Base-by-base conservation (phyloP, 2,329 filamentous ascomycete genomes). In the Thermoascus crustaceus region DNA sequence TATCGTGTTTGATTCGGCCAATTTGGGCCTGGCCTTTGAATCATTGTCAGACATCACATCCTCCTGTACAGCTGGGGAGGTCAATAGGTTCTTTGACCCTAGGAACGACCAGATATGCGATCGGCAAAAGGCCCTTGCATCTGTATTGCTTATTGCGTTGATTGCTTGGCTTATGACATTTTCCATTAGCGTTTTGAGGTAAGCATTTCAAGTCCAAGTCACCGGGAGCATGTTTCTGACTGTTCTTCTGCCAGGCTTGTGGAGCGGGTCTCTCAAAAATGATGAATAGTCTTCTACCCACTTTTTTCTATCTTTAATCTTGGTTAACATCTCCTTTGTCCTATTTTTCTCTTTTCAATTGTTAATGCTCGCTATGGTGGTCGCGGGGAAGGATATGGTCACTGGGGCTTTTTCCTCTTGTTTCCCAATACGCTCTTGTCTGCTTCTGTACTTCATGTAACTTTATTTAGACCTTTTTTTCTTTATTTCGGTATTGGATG, bases 1-100 rank as follows among this genome's bases (percentile, higher is more conserved):
- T 58, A 94, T 98, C 53, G 88, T 96, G 26, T 94, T 98, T 66
- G 89, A 94, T 60, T 87, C 88, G 3, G 87, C 88, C 34, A 96
- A 94, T 63, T 75, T 94, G 17, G 84, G 85, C 25, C 68, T 98
- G 44, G 88, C 89, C 2, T 94, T 95, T 57, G 83, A 85, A 55
- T 82, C 85, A 6, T 67, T 95, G 35, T 80, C 71, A 4, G 75
- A 81, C 47, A 66, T 71, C 19, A 68, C 70, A 25, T 80, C 78
- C 56, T 64, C 67, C 22, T 85, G 57, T 71, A 75, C 54, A 61
- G 72, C 53, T 60, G 49, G 61, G 41, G 44, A 55, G 44, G 40
- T 64, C 47, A 60, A 64, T 31, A 47, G 57, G 32, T 35, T 43
- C 4, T 31, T 57, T 18, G 45, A 55, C 26, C 54, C 57, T 18